Base-by-base conservation (phyloP, 495 filamentous ascomycete genomes). In the Lophiostoma macrostomum region DNA sequence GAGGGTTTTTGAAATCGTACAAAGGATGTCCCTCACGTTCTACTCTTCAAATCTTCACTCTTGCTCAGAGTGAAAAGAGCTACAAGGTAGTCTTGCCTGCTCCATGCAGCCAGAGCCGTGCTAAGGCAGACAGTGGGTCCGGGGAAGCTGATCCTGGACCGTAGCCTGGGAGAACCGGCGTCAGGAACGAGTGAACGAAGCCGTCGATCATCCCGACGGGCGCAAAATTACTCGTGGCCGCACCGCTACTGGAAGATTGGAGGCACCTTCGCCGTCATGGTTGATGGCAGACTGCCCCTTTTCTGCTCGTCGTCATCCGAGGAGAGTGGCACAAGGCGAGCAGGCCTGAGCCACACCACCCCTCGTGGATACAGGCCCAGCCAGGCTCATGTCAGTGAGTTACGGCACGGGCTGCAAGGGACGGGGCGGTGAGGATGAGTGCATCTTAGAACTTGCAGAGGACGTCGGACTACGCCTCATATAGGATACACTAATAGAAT, bases 111-210 rank as follows among this genome's bases (percentile, higher is more conserved):
- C 16, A 36, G 8, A 27, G 34, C 23, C 41, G 22, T 41, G 32
- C 56, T 50, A 60, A 45, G 22, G 43, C 36, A 36, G 34, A 12
- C 19, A 27, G 58, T 62, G 58, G 58, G 58, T 62, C 58, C 58
- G 58, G 58, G 58, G 58, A 62, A 62, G 58, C 20, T 50, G 39
- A 53, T 62, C 58, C 47, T 28, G 25, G 39, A 43, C 53, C 58
- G 58, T 27, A 48, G 36, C 37, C 39, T 30, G 40, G 57, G 51
- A 52, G 31, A 14, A 13, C 50, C 14, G 14, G 36, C 35, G 53
- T 38, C 52, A 62, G 58, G 58, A 62, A 62, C 58, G 47, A 53
- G 47, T 46, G 40, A 55, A 41, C n/a, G 48, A 51, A 39, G 52
- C 38, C 35, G 58, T 29, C 41, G 58, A 62, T 62, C 53, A 42